Base-by-base conservation (phyloP, 805 yeast genomes). In the Priceomyces medius region DNA sequence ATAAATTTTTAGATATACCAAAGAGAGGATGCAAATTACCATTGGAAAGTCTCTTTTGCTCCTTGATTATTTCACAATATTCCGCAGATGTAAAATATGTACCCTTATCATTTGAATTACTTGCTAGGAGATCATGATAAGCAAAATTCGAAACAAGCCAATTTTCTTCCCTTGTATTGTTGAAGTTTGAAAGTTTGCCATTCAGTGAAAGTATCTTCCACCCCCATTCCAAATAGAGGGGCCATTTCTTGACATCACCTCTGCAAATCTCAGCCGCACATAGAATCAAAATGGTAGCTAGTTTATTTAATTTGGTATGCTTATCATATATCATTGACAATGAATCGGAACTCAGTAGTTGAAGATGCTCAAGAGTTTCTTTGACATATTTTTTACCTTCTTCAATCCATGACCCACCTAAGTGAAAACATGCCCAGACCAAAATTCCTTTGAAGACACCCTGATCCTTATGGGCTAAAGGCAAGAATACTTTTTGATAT, bases 181-280 rank as follows among this genome's bases (percentile, higher is more conserved):
- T 74, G 59, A 68, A 67, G 39, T 65, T 65, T 17, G 80, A 72
- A 19, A 83, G 60, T 0, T 91, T 91, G 10, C 90, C 91, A 45
- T 80, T 73, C 40, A 68, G 58, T 41, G 71, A 66, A 28, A 87
- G 75, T 20, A 86, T 63, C 42, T 76, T 75, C 34, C 87, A 81
- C 2, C 89, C 88, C 73, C 80, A 74, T 31, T 73, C 72, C 42
- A 87, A 65, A 51, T 82, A 78, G 20, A 76, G 69, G 2, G 83
- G 76, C 95, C 95, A 87, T 54, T 81, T 78, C 27, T 73, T 73
- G 26, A 85, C 88, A 58, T 87, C 95, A 6, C 95, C 95, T 48
- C 80, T 76, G 61, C 91, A 86, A 40, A 87, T 84, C 54, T 85
- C 89, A 0, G 87, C 90, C n/a, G 85, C 88, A 49, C 85, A 77